phyloP scores from a whole-genome alignment of 2,329 filamentous ascomycete genomes.

The Botrytis cinerea region DNA sequence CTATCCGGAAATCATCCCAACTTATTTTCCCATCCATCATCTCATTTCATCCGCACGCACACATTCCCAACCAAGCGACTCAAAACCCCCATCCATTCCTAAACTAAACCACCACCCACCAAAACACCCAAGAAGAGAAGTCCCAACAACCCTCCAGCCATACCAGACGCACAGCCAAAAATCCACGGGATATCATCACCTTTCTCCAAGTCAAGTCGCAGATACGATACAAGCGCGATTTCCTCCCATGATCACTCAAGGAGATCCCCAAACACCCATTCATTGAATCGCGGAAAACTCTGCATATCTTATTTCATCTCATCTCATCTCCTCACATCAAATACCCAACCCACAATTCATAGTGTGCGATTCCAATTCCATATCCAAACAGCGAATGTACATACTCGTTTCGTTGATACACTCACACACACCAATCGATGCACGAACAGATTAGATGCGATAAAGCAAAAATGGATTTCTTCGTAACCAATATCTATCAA shows the following conservation, averaged over 20 bases:
- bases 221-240: slow-evolving; percentile 7
- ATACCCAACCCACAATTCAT: too few relatives aligned
- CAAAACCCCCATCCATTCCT: background rate
- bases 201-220: background rate
- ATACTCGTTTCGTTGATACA: too few relatives aligned
- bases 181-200: background rate
- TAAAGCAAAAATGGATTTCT: too few relatives aligned
- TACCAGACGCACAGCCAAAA: background rate
- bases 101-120: slow-evolving; percentile 5
- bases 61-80: background rate
- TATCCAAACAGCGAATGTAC: too few relatives aligned
- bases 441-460: too few relatives aligned
- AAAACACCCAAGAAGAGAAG: background rate
- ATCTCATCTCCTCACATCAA: too few relatives aligned
- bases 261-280: background rate
- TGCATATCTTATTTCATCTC: too few relatives aligned
- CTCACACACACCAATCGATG: too few relatives aligned
- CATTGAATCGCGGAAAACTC: background rate
- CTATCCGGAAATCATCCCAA: background rate
- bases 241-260: background rate
- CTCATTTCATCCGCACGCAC: background rate
- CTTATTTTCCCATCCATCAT: background rate
- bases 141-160: background rate
- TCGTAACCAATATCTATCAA: too few relatives aligned
- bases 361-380: too few relatives aligned